Percentiles rank a stretch among this genome's conserved stretches.
These are phyloP conservation scores for Shiraia bambusicola DNA, from an alignment of 2,329 filamentous ascomycete species.

Conservation along the genomic window DNA sequence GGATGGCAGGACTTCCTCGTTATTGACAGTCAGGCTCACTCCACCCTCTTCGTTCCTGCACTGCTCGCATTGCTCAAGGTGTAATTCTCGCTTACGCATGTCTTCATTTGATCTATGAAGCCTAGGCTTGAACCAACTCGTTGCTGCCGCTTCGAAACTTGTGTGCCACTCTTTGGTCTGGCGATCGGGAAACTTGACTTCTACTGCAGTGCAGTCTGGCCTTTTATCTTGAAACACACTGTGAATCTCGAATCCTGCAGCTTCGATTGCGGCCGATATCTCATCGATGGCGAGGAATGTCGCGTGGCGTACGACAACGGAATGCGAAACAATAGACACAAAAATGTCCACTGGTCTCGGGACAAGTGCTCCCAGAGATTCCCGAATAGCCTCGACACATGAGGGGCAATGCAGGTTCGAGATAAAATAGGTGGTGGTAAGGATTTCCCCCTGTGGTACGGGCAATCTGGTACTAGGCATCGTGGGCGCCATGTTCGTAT, in stretches of 20 bases:
- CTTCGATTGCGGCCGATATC: constrained; percentile 52
- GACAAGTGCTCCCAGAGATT: constrained; percentile 54
- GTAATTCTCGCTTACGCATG: constrained; percentile 35
- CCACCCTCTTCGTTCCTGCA: constrained; percentile 36
- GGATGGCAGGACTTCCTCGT: constrained; percentile 6
- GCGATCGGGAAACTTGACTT: constrained; percentile 15
- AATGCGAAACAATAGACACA: constrained; percentile 70
- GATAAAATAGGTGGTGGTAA: constrained; percentile 63
- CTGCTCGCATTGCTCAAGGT: constrained; percentile 40
- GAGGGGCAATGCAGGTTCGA: constrained; percentile 78
- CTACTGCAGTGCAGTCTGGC: constrained; percentile 13
- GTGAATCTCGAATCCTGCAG: constrained; percentile 61
- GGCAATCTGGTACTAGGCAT: constrained; percentile 11
- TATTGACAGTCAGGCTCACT: constrained; percentile 13
- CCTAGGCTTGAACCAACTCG: constrained; percentile 28
- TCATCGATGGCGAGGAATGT: constrained; percentile 45
- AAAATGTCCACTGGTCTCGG: constrained; percentile 60
- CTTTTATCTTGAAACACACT: constrained; percentile 45
- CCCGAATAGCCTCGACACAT: constrained; percentile 67
- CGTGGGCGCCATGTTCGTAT: constrained; percentile 17
- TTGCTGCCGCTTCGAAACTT: constrained; percentile 41
- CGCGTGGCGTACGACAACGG: constrained; percentile 62
- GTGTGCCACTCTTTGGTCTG: constrained; percentile 31
- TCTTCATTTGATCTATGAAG: constrained; percentile 16
- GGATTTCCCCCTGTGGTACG: constrained; percentile 15